Percentiles rank a stretch among this genome's conserved stretches.
These are phyloP conservation scores for Phytophthora palmivora DNA, from an alignment of 352 stramenopile genomes.

Conservation along the genomic window DNA sequence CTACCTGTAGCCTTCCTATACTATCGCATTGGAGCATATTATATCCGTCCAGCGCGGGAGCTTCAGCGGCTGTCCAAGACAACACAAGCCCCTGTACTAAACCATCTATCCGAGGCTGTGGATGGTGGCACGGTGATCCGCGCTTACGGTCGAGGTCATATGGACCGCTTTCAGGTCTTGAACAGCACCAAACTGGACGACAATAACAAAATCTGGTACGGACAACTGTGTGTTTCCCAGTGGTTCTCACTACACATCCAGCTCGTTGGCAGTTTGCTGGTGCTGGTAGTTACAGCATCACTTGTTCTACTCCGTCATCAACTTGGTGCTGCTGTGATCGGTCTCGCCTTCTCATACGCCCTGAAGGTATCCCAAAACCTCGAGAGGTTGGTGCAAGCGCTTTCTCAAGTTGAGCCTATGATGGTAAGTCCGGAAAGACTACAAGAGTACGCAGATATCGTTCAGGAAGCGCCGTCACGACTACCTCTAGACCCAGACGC, in stretches of 20 bases:
- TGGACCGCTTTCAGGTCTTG: conserved; percentile 44
- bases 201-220: conserved; percentile 52
- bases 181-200: conserved; percentile 50
- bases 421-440: conserved; percentile 93
- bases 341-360: conserved; percentile 91
- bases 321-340: conserved; percentile 66
- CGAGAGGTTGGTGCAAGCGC: conserved; percentile 83
- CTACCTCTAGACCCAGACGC: conserved; percentile 27
- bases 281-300: conserved; percentile 79
- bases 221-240: conserved; percentile 43
- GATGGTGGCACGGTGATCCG: conserved; percentile 63
- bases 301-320: conserved; percentile 58
- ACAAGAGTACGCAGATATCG: conserved; percentile 86
- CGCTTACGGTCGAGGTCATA: conserved; percentile 52
- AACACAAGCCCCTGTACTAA: conserved; percentile 55
- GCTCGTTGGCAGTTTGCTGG: conserved; percentile 78
- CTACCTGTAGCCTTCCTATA: conserved; percentile 88
- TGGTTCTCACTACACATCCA: conserved; percentile 71
- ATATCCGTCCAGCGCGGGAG: conserved; percentile 58
- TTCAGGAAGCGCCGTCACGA: conserved; percentile 53
- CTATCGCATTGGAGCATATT: conserved; percentile 54
- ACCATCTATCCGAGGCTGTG: conserved; percentile 56
- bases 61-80: conserved; percentile 60
- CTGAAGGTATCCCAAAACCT: conserved; percentile 84
- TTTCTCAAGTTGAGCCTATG: conserved; percentile 55